Conservation (phyloP, 768 basidiomycete species). For the Amanita subjunquillea region DNA sequence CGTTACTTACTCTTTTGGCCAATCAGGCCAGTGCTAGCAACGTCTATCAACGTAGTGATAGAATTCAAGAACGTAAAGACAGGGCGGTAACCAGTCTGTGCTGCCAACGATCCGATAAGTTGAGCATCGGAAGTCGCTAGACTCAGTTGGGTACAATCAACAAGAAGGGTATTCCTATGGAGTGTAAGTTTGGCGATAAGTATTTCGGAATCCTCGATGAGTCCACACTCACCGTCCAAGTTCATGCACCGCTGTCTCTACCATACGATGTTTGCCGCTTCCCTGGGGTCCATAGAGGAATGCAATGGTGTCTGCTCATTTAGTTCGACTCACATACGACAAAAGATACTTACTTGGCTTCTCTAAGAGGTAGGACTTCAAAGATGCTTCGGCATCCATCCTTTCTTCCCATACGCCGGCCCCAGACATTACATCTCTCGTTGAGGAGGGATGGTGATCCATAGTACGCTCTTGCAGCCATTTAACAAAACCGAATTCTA, state of each 20-base stretch:
- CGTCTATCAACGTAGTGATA: constrained; percentile 73
- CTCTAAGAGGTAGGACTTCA: constrained; percentile 69
- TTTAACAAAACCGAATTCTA: constrained; percentile 66
- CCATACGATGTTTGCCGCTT: constrained; percentile 63
- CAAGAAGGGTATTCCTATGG: constrained; percentile 58
- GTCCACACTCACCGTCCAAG: constrained; percentile 32
- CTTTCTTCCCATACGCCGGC: constrained; percentile 78
- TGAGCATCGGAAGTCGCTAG: constrained; percentile 59
- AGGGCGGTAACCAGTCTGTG: constrained; percentile 84
- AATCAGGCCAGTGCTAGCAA: constrained; percentile 90
- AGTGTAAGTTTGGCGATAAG: not conserved
- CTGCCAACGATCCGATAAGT: constrained; percentile 60
- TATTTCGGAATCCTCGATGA: not conserved
- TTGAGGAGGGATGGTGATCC: constrained; percentile 29
- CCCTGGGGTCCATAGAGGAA: constrained; percentile 81
- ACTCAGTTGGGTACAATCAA: constrained; percentile 74
- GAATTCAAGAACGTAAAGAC: constrained; percentile 81
- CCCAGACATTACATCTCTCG: constrained; percentile 15
- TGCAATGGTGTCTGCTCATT: constrained; percentile 48
- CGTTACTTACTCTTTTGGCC: constrained; percentile 71
- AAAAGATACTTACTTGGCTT: constrained; percentile 45
- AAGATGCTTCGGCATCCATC: constrained; percentile 56
- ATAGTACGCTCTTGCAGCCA: constrained; percentile 63
- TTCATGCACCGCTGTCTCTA: constrained; percentile 42
- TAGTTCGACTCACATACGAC: not conserved